Percentiles rank a stretch among this genome's conserved stretches.
Evolutionary conservation across 176 grass and related monocot genomes (phyloP).

Genomic region (Aegilops sharonensis): DNA sequence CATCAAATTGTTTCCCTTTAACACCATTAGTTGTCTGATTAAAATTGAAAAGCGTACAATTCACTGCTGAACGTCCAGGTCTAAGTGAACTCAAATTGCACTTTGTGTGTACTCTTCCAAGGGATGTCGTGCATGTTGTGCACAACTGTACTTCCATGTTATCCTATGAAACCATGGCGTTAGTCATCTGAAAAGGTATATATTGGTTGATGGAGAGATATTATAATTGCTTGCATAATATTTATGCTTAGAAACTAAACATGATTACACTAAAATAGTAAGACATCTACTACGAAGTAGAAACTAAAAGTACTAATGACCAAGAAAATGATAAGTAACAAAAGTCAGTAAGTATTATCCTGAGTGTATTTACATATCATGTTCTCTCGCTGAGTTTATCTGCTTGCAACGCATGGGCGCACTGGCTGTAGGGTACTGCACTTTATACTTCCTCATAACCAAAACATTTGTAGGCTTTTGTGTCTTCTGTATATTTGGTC

Average conservation of each 20-base stretch:
- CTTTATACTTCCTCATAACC: slow-evolving; percentile 9
- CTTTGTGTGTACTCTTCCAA: background rate
- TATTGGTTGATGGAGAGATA: background rate
- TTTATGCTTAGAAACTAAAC: background rate
- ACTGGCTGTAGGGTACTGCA: background rate
- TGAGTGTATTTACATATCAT: background rate
- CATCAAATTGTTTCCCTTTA: background rate
- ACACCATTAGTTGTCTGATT: background rate
- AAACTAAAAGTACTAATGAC: background rate
- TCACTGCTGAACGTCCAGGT: background rate
- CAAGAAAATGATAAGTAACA: background rate
- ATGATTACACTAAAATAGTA: background rate
- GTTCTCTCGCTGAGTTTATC: background rate
- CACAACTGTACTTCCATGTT: background rate
- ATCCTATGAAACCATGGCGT: background rate
- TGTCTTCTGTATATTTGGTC: slow-evolving; percentile 11
- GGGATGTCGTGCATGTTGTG: background rate
- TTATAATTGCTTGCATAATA: background rate
- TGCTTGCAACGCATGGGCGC: background rate
- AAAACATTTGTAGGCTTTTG: background rate
- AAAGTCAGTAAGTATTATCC: background rate
- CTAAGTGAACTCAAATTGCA: background rate
- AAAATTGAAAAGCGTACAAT: background rate
- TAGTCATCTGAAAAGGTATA: background rate
- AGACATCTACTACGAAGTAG: background rate